A percentile compares a stretch with the other conserved stretches of the same genome.
Evolutionary conservation across 2,329 filamentous ascomycete genomes (phyloP).

Genomic region (Alternaria burnsii): DNA sequence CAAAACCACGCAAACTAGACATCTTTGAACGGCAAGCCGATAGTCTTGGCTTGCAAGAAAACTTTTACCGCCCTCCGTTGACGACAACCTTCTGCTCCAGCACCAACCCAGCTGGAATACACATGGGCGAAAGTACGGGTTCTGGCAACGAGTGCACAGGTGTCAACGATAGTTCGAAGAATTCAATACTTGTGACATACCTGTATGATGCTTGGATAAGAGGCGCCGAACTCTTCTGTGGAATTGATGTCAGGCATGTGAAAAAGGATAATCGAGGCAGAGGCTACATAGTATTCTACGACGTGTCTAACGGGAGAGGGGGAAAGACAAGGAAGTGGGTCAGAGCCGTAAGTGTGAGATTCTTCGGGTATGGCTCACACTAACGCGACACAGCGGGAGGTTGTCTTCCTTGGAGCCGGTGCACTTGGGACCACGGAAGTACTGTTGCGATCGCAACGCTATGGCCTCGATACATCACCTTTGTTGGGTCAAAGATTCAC

Average conservation of each 20-base stretch:
- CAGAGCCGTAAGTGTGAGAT: not conserved
- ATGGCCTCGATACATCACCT: not conserved
- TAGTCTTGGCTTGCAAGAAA: not conserved
- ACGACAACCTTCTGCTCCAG: not conserved
- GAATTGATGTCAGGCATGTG: not conserved
- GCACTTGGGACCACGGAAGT: not conserved
- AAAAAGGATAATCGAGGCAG: not conserved
- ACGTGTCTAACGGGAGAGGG: not conserved
- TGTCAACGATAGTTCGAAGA: not conserved
- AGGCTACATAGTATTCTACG: not conserved
- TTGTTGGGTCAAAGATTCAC: not conserved
- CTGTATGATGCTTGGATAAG: not conserved
- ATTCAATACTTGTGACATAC: not conserved
- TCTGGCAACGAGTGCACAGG: not conserved
- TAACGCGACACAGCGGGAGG: not conserved
- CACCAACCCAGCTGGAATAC: not conserved
- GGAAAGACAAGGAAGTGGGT: not conserved
- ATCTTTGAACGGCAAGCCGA: not conserved
- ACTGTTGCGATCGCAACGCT: not conserved
- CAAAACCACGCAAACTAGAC: not conserved
- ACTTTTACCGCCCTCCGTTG: not conserved
- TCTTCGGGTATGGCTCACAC: not conserved
- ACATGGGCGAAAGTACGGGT: not conserved
- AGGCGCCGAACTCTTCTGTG: not conserved
- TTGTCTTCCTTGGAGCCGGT: not conserved